Conservation (phyloP, 805 yeast genomes). For the Candida maesae region DNA sequence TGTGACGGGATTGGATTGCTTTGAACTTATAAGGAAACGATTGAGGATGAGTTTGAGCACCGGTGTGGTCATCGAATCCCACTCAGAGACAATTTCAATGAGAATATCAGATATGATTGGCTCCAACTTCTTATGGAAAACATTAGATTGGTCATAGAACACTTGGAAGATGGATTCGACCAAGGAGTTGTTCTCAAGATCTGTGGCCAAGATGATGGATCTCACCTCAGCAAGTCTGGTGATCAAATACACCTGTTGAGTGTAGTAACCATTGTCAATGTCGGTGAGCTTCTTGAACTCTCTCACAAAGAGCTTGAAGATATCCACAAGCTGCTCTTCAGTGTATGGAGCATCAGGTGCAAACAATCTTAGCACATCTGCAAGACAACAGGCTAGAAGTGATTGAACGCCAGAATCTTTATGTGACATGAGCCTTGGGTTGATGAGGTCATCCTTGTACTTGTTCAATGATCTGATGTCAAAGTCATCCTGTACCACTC, state of each 20-base stretch:
- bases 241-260: slow-evolving; percentile 60
- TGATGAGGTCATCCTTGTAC: slow-evolving; percentile 50
- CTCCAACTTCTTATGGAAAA: slow-evolving; percentile 51
- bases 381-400: slow-evolving; percentile 63
- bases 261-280: slow-evolving; percentile 54
- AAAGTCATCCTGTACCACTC: slow-evolving; percentile 56
- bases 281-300: slow-evolving; percentile 58
- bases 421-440: slow-evolving; percentile 55
- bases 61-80: slow-evolving; percentile 55
- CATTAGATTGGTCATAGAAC: slow-evolving; percentile 52
- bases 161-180: slow-evolving; percentile 53
- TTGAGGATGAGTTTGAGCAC: slow-evolving; percentile 63
- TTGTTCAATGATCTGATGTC: slow-evolving; percentile 42
- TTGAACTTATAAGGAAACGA: slow-evolving; percentile 42
- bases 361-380: slow-evolving; percentile 70
- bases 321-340: slow-evolving; percentile 52
- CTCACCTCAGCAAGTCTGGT: slow-evolving; percentile 72
- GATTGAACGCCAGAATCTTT: slow-evolving; percentile 69
- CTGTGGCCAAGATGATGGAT: slow-evolving; percentile 69
- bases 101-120: slow-evolving; percentile 67
- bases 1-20: slow-evolving; percentile 14
- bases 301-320: slow-evolving; percentile 61
- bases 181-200: slow-evolving; percentile 60
- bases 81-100: slow-evolving; percentile 69
- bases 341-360: slow-evolving; percentile 93